phyloP scores from a whole-genome alignment of 2,329 filamentous ascomycete species.

The Plectosphaerella plurivora region DNA sequence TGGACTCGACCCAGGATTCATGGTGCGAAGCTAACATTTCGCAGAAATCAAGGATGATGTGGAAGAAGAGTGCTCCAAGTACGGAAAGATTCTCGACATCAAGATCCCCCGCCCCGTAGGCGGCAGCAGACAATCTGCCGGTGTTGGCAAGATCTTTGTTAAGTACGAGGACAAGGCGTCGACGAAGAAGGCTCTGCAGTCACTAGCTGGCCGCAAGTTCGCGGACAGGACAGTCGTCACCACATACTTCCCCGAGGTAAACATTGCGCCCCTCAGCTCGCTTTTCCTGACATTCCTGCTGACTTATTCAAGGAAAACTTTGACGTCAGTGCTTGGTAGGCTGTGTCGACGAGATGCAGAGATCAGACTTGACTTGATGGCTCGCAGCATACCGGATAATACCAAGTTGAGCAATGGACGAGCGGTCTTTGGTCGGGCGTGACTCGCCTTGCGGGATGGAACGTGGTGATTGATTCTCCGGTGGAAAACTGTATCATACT shows the following conservation, averaged over 20 bases:
- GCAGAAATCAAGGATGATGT: conserved; percentile 96
- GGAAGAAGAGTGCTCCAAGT: conserved; percentile 88
- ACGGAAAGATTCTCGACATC: conserved; percentile 76
- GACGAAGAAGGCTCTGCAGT: conserved; percentile 78
- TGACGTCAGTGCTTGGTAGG: conserved; percentile 82
- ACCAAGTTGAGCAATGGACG: too few species aligned
- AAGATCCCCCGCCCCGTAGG: conserved; percentile 88
- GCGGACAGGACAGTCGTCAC: conserved; percentile 93
- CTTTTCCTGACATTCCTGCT: conserved; percentile 14
- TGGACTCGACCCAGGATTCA: background rate
- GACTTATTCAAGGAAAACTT: conserved; percentile 74
- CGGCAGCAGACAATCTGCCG: conserved; percentile 76
- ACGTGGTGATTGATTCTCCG: too few species aligned
- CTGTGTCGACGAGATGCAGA: background rate
- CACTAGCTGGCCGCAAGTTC: conserved; percentile 94
- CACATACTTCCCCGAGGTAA: conserved; percentile 91
- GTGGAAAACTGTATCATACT: too few species aligned
- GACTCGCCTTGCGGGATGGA: too few species aligned
- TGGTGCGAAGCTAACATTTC: background rate
- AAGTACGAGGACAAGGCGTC: conserved; percentile 79
- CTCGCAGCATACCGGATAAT: too few species aligned
- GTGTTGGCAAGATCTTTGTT: conserved; percentile 96
- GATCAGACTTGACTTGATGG: too few species aligned
- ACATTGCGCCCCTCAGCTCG: conserved; percentile 11
- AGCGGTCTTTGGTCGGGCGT: too few species aligned